phyloP scores from a whole-genome alignment of 2,329 filamentous ascomycete genomes.

The Trichophyton verrucosum region DNA sequence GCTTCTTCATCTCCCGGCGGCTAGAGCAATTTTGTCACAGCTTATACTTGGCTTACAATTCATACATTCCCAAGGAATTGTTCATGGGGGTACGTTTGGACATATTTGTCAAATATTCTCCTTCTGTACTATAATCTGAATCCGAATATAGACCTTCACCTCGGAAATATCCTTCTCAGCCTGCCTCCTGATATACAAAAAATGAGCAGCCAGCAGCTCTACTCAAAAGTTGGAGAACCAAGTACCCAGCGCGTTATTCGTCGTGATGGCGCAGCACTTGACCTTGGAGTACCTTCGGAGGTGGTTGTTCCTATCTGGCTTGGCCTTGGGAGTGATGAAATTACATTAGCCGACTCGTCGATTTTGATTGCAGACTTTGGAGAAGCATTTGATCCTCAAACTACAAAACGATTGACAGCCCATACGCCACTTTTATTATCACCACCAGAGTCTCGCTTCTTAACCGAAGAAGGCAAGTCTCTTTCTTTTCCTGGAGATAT shows the following conservation, averaged over 20 bases:
- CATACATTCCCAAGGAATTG: constrained; percentile 19
- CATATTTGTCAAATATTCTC: not conserved
- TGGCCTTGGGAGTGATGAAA: constrained; percentile 16
- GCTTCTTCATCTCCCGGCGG: constrained; percentile 12
- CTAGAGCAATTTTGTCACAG: constrained; percentile 16
- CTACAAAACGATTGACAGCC: constrained; percentile 9
- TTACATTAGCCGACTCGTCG: constrained; percentile 16
- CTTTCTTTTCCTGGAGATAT: constrained; percentile 25
- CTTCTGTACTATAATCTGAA: constrained; percentile 1
- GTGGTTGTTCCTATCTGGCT: constrained; percentile 17
- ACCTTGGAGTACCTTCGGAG: constrained; percentile 15
- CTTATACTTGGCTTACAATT: constrained; percentile 17
- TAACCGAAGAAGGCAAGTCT: constrained; percentile 10
- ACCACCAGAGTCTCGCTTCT: constrained; percentile 10
- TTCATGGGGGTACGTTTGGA: constrained; percentile 18
- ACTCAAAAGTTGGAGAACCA: constrained; percentile 16
- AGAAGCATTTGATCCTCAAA: constrained; percentile 16
- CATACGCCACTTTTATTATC: constrained; percentile 16
- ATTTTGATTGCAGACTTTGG: constrained; percentile 17
- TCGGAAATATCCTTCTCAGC: constrained; percentile 19
- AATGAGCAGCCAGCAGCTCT: constrained; percentile 15
- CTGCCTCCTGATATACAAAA: constrained; percentile 13
- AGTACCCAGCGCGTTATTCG: constrained; percentile 14
- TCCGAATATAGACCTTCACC: constrained; percentile 15
- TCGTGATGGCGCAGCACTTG: constrained; percentile 16